Evolutionary conservation across 257 asterid species (phyloP), one percentile per base, ranked within the genome.

Genomic region (Phtheirospermum japonicum): DNA sequence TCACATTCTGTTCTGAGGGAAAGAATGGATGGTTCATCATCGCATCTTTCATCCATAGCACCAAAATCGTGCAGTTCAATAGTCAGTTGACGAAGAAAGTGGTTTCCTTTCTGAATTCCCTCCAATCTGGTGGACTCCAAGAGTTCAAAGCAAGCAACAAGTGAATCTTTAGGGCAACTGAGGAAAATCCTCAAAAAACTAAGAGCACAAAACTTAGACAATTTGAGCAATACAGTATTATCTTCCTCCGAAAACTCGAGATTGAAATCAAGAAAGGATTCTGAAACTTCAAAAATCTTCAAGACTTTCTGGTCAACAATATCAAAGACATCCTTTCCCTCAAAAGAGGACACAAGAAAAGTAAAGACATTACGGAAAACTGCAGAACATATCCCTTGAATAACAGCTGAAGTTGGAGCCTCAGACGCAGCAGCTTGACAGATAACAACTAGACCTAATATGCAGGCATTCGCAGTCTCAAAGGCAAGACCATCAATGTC

Each of bases 401-500:
- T 64, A 77, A 74, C 78, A 57, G 89, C 74, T 75, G 94, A 84
- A 71, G 72, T 73, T 51, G 77, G 74, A 39, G 85, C 80, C 68
- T 68, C 74, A 9, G 67, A 50, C n/a, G 85, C 77, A 69, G 87
- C 95, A 76, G 85, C 82, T 50, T 65, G 73, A 71, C 91, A 84
- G 54, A 91, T 82, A 71, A 82, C 89, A 67, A 78, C 84, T 53
- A 91, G 76, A 59, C 95, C 96, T 61, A 79, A 79, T 61, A 84
- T 73, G 85, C 95, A 91, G 72, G 86, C 77, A 75, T 80, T 86
- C 14, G 90, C 88, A 79, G 89, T 82, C 80, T 85, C 95, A 78
- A 77, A 88, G 30, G 92, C 83, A 75, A 79, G 76, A 75, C 83
- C 87, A 63, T 85, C 91, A 57, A 62, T 63, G 69, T 88, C 95